A percentile compares a stretch with the other conserved stretches of the same genome.
Evolutionary conservation across 352 stramenopile species (phyloP).

Genomic region (Pythium aristosporum): DNA sequence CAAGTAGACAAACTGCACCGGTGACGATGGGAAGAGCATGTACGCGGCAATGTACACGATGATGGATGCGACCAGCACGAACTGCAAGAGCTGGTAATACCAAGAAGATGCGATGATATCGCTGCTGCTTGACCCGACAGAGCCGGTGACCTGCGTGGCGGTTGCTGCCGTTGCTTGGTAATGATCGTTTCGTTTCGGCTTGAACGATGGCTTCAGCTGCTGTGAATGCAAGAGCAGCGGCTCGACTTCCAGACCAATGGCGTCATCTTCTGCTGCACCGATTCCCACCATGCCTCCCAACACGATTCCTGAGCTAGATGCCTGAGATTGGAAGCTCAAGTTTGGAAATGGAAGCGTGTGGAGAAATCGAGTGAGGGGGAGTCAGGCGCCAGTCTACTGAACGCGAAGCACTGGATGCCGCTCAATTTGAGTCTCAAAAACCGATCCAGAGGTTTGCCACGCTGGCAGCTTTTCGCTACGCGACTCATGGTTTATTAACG

Average conservation of each 20-base stretch:
- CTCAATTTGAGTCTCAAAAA: neutral
- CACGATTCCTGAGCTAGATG: neutral
- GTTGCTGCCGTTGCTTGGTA: neutral
- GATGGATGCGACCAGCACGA: slow-evolving; percentile 38
- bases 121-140: neutral
- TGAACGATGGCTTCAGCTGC: neutral
- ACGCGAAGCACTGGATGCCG: neutral
- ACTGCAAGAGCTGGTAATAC: slow-evolving; percentile 24
- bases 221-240: slow-evolving; percentile 3
- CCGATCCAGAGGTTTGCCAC: slow-evolving; percentile 1
- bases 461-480: slow-evolving; percentile 6
- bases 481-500: neutral
- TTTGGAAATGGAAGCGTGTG: too few species aligned
- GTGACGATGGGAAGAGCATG: slow-evolving; percentile 18
- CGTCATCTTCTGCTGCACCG: slow-evolving; percentile 3
- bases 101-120: slow-evolving; percentile 1
- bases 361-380: neutral
- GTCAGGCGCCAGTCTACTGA: too few species aligned
- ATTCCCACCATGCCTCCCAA: slow-evolving; percentile 14
- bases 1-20: slow-evolving; percentile 22
- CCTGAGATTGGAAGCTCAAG: too few species aligned
- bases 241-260: slow-evolving; percentile 5
- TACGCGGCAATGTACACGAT: slow-evolving; percentile 42
- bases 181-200: neutral
- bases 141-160: neutral